Conservation (phyloP, 2,329 filamentous ascomycete genomes). For the Colletotrichum sp. region DNA sequence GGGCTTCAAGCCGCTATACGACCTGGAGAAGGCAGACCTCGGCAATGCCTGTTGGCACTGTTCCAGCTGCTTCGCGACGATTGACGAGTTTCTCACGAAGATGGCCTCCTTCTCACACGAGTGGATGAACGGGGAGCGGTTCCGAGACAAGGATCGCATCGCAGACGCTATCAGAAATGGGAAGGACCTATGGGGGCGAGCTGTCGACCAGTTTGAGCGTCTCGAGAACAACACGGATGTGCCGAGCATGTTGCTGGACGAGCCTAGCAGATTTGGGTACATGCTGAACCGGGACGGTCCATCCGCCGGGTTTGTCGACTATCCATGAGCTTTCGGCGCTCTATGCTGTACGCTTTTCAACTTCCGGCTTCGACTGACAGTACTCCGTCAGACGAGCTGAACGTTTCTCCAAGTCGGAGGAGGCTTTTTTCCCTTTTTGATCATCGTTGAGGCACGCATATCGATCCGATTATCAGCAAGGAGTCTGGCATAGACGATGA, state of each 20-base stretch:
- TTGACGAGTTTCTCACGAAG: slow-evolving; percentile 61
- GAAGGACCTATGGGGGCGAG: slow-evolving; percentile 59
- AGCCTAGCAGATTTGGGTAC: slow-evolving; percentile 46
- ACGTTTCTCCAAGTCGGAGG: background rate
- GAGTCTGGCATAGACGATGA: background rate
- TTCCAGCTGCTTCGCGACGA: slow-evolving; percentile 63
- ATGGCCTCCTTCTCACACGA: slow-evolving; percentile 49
- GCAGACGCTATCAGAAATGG: slow-evolving; percentile 56
- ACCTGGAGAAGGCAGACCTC: slow-evolving; percentile 34
- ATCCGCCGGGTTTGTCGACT: slow-evolving; percentile 54
- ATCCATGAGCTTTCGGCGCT: slow-evolving; percentile 28
- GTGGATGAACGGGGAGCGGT: slow-evolving; percentile 55
- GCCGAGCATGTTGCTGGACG: slow-evolving; percentile 49
- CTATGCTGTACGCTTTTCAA: background rate
- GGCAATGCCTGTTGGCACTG: slow-evolving; percentile 65
- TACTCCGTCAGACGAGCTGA: background rate
- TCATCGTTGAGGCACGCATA: background rate
- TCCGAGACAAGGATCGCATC: slow-evolving; percentile 52
- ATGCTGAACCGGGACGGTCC: slow-evolving; percentile 50
- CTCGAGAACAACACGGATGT: slow-evolving; percentile 58
- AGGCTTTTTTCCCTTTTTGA: background rate
- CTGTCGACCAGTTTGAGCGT: slow-evolving; percentile 49
- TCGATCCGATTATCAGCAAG: background rate
- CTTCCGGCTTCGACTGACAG: background rate
- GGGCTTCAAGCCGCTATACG: slow-evolving; percentile 11